phyloP scores from a whole-genome alignment of 768 basidiomycete genomes.

The Collybiopsis confluens region DNA sequence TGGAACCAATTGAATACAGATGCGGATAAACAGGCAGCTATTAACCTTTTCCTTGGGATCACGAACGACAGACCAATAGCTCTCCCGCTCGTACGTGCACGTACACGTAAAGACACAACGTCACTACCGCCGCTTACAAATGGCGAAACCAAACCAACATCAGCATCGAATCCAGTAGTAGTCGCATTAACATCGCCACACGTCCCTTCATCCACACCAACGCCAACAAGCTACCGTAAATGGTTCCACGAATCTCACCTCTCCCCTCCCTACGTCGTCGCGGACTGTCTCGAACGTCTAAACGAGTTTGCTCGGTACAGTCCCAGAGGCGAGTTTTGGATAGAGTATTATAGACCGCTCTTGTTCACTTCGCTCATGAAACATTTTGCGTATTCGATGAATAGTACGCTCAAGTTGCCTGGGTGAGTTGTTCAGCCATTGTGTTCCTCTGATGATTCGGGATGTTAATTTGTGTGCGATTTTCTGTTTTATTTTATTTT shows the following conservation, averaged over 20 bases:
- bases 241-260: conserved; percentile 82
- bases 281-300: conserved; percentile 62
- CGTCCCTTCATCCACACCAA: no score
- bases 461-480: no score
- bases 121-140: no score
- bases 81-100: conserved; percentile 48
- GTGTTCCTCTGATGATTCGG: no score
- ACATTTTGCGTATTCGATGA: conserved; percentile 93
- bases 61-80: conserved; percentile 49
- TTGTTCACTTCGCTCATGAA: conserved; percentile 82
- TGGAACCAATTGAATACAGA: no score
- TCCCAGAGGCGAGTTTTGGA: conserved; percentile 81
- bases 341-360: conserved; percentile 82
- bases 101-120: no score
- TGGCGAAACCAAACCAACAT: no score
- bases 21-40: conserved; percentile 95
- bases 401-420: conserved; percentile 78
- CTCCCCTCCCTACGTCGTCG: conserved; percentile 58
- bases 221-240: conserved; percentile 75
- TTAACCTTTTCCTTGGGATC: conserved; percentile 93
- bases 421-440: conserved; percentile 51
- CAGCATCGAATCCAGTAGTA: no score
- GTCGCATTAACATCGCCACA: no score
- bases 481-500: conserved; percentile 1
- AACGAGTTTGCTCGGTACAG: conserved; percentile 51